Evolutionary conservation across 73 alveolate genomes (phyloP).

Genomic region (Blepharisma japonicum): DNA sequence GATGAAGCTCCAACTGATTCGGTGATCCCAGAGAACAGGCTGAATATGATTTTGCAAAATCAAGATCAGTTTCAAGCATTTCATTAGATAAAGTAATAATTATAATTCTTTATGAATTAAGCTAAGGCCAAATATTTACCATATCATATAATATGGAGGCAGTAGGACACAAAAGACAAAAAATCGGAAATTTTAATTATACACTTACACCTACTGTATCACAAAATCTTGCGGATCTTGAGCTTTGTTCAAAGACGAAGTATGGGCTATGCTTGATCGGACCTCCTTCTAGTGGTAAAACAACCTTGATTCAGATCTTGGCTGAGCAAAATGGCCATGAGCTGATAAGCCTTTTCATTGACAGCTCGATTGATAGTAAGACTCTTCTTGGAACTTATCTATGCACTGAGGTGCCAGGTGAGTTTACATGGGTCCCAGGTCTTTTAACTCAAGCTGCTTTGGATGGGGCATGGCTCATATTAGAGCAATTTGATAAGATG

Average conservation of each 20-base stretch:
- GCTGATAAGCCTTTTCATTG: constrained; percentile 52
- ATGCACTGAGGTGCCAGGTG: constrained; percentile 74
- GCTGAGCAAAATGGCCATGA: constrained; percentile 31
- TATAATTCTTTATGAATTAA: no score
- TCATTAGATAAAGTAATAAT: constrained; percentile 17
- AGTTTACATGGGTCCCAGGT: constrained; percentile 73
- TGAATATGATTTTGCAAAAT: constrained; percentile 52
- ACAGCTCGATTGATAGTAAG: constrained; percentile 70
- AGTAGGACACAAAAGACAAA: no score
- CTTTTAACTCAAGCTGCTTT: constrained; percentile 72
- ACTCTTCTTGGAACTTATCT: constrained; percentile 74
- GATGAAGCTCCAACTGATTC: constrained; percentile 61
- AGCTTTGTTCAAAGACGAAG: no score
- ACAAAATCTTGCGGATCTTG: no score
- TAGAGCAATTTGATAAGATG: constrained; percentile 47
- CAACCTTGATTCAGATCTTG: constrained; percentile 38
- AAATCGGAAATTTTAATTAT: no score
- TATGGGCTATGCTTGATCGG: constrained; percentile 41
- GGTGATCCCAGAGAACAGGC: constrained; percentile 42
- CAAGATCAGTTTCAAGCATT: constrained; percentile 52
- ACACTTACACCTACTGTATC: no score
- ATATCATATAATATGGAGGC: no score
- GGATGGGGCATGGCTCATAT: constrained; percentile 63
- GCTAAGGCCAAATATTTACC: no score
- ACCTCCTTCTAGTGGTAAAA: constrained; percentile 62